Base-by-base conservation (phyloP, 495 filamentous ascomycete species). In the Penicillium goetzii region DNA sequence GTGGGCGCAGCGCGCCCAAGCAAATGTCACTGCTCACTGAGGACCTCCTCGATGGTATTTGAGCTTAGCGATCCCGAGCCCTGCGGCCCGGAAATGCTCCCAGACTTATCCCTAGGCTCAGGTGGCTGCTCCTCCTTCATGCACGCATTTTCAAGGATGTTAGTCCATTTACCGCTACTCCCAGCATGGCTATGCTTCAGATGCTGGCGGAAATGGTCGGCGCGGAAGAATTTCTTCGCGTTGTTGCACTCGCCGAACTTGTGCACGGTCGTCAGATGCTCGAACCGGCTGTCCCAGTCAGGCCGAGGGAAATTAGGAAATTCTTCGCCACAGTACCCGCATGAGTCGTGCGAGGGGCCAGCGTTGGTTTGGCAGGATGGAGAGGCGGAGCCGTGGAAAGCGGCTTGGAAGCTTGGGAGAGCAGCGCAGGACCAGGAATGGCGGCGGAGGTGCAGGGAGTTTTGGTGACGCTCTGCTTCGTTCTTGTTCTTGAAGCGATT, bases 401-500 rank as follows among this genome's bases (percentile, higher is more conserved):
- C 95, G 7, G 89, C 86, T 64, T 92, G 84, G 67, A 85, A 92
- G 30, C 80, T 77, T 10, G 86, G 81, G n/a, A 99, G 82, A 1
- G 92, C 91, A 14, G 92, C 92, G 74, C 95, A 99, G 2, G 94
- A 97, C 95, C 95, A 99, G 41, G 93, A 97, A 76, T 98, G 92
- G n/a, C 89, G 89, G 45, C 95, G 88, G 8, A 98, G 86, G 75
- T 99, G 95, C 17, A 99, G 88, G 2, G 92, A 97, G 64, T 98
- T 99, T 72, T 97, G 95, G 73, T 99, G 95, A 19, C 95, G 87
- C 74, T 99, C 95, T 7, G 95, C 95, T 79, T 99, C 95, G 65
- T 99, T 99, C 76, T 99, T 99, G 80, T 99, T 99, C 76, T 99
- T 99, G 83, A 99, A 99, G 23, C 93, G 86, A 74, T 98, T 98